These are phyloP conservation scores for Trametopsis cervina DNA, from an alignment of 768 basidiomycete species.

Conservation along the genomic window DNA sequence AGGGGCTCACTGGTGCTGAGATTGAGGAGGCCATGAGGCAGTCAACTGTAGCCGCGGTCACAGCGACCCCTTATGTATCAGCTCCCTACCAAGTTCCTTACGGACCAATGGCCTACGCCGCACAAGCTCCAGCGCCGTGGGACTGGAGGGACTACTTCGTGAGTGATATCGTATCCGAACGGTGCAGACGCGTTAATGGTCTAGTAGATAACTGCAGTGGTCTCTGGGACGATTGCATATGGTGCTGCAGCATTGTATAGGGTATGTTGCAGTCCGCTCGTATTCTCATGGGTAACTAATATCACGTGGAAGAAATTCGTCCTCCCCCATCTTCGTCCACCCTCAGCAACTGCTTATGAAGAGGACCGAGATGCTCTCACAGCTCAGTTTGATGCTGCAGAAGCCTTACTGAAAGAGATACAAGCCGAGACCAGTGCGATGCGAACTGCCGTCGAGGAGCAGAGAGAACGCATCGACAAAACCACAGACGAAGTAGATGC, in stretches of 20 bases:
- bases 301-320: conserved; percentile 66
- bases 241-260: conserved; percentile 75
- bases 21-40: conserved; percentile 81
- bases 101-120: conserved; percentile 33
- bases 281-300: conserved; percentile 1
- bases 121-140: conserved; percentile 45
- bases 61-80: conserved; percentile 16
- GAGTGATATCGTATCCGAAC: conserved; percentile 25
- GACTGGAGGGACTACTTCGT: conserved; percentile 99
- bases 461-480: conserved; percentile 64
- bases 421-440: conserved; percentile 71
- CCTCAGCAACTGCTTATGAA: conserved; percentile 83
- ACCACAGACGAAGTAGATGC: conserved; percentile 66
- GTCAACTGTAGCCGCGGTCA: conserved; percentile 31
- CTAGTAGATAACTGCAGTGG: conserved; percentile 79
- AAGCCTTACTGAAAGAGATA: conserved; percentile 73
- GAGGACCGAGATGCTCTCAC: conserved; percentile 77
- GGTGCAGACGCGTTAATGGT: conserved; percentile 20
- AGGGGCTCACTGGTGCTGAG: conserved; percentile 78
- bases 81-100: conserved; percentile 36
- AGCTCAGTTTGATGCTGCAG: conserved; percentile 86
- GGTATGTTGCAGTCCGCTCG: conserved; percentile 31
- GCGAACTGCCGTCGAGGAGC: conserved; percentile 66
- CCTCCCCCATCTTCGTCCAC: conserved; percentile 85
- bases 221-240: conserved; percentile 82